Evolutionary conservation across 148 eudicot genomes (phyloP).

Genomic region (Rhododendron mucronatum): DNA sequence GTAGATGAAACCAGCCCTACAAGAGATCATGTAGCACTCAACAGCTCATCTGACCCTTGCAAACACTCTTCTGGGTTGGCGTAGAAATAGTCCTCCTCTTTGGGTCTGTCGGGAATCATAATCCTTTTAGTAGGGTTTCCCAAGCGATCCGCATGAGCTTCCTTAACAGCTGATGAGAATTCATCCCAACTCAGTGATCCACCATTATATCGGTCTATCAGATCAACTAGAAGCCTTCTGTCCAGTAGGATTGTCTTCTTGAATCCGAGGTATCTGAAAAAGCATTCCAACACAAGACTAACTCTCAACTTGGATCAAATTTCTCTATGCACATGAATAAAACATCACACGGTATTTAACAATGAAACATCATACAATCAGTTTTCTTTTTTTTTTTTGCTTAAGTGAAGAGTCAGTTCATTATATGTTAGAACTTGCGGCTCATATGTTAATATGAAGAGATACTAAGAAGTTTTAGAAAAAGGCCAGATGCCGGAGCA

Average conservation of each 20-base stretch:
- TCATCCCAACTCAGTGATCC: conserved; percentile 83
- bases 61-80: conserved; percentile 93
- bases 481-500: too few species aligned
- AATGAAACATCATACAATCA: background rate
- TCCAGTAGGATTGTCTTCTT: conserved; percentile 82
- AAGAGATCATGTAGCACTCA: conserved; percentile 20
- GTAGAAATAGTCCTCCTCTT: conserved; percentile 95
- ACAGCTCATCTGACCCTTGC: conserved; percentile 34
- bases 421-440: too few species aligned
- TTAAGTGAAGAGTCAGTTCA: background rate
- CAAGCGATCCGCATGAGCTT: conserved; percentile 65
- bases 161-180: conserved; percentile 80
- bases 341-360: background rate
- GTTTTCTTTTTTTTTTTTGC: too few species aligned
- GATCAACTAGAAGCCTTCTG: conserved; percentile 67
- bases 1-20: conserved; percentile 15
- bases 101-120: conserved; percentile 82
- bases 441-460: too few species aligned
- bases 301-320: background rate
- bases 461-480: too few species aligned
- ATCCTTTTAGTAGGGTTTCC: conserved; percentile 70
- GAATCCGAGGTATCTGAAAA: conserved; percentile 75
- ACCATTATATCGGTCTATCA: conserved; percentile 68
- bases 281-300: background rate
- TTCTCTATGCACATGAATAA: background rate